These are phyloP conservation scores for Yamadazyma diospyri DNA, from an alignment of 1,139 yeast genomes.

Conservation along the genomic window DNA sequence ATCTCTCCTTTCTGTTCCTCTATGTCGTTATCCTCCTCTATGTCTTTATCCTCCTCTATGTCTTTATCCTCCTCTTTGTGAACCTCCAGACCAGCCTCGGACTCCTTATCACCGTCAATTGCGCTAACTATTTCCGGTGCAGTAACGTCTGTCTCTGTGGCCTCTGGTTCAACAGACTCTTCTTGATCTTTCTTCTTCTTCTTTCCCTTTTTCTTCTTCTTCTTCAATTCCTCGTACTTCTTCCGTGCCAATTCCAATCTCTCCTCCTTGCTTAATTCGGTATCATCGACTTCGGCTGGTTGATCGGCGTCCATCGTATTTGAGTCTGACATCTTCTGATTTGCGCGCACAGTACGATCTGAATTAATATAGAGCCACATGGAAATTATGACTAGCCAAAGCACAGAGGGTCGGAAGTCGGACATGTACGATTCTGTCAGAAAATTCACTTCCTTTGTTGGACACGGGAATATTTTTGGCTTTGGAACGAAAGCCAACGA, in stretches of 20 bases:
- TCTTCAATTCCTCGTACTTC: conserved; percentile 61
- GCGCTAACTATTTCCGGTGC: conserved; percentile 4
- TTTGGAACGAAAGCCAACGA: no score
- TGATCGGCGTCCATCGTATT: no score
- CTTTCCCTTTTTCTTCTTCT: conserved; percentile 50
- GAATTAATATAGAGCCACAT: no score
- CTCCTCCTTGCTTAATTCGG: conserved; percentile 46
- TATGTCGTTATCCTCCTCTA: conserved; percentile 1
- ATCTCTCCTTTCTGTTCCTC: background rate
- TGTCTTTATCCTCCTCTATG: conserved; percentile 3
- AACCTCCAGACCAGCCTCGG: conserved; percentile 9
- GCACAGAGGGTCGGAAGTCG: no score
- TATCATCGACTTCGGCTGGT: no score
- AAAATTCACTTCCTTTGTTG: no score
- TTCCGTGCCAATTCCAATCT: conserved; percentile 63
- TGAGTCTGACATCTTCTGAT: background rate
- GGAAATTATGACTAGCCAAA: background rate
- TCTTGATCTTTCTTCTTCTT: conserved; percentile 12
- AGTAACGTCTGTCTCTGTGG: no score
- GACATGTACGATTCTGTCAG: no score
- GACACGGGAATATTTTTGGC: no score
- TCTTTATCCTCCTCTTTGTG: conserved; percentile 3
- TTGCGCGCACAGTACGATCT: no score
- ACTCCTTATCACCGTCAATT: conserved; percentile 10
- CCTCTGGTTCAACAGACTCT: conserved; percentile 11